Evolutionary conservation across 345 rosid species (phyloP).

Genomic region (Acer negundo): DNA sequence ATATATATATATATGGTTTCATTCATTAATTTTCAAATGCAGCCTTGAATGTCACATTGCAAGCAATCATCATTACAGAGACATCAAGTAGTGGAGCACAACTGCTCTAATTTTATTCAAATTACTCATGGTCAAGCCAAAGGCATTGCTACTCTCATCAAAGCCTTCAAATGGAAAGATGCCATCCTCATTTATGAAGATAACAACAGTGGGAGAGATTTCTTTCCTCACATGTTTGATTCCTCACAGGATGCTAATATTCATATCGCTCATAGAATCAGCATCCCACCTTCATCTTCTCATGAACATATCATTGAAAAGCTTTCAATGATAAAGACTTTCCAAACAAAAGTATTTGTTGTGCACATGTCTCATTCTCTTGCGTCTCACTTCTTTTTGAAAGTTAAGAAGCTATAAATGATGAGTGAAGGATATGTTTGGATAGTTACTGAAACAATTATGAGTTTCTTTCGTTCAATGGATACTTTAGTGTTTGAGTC

Average conservation of each 20-base stretch:
- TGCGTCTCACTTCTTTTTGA: conserved; percentile 21
- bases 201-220: conserved; percentile 28
- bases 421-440: conserved; percentile 37
- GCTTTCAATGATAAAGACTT: conserved; percentile 18
- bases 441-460: conserved; percentile 33
- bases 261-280: neutral
- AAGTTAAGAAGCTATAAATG: conserved; percentile 26
- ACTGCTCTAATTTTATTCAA: conserved; percentile 29
- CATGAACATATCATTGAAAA: conserved; percentile 12
- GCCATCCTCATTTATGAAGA: conserved; percentile 33
- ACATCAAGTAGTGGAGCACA: neutral
- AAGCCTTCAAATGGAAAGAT: conserved; percentile 31
- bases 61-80: neutral
- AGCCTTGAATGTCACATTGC: neutral
- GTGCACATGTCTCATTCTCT: conserved; percentile 28
- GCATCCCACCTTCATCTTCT: neutral
- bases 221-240: conserved; percentile 3
- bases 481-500: conserved; percentile 8
- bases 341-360: conserved; percentile 18
- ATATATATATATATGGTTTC: neutral
- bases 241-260: conserved; percentile 6
- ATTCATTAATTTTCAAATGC: neutral
- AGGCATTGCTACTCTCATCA: conserved; percentile 24
- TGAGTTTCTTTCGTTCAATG: neutral
- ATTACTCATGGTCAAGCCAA: conserved; percentile 22